Evolutionary conservation across 2,329 filamentous ascomycete genomes (phyloP).

Genomic region (Tolypocladium ovalisporum): DNA sequence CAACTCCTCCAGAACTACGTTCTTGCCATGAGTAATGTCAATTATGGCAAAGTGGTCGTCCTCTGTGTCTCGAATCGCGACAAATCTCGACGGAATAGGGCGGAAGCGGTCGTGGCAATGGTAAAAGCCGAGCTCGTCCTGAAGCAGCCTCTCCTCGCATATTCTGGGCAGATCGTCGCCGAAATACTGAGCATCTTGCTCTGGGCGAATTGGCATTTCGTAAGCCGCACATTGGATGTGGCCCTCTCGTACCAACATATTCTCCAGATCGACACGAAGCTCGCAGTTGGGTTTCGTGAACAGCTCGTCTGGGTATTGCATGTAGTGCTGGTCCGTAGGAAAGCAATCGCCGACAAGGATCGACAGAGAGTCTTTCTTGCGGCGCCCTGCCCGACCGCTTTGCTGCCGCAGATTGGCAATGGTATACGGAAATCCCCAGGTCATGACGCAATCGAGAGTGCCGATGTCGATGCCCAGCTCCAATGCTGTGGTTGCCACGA

Average conservation of each 20-base stretch:
- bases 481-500: conserved; percentile 85
- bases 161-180: conserved; percentile 61
- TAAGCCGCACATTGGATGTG: conserved; percentile 93
- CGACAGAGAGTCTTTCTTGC: conserved; percentile 88
- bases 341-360: conserved; percentile 84
- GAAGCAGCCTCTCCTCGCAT: conserved; percentile 61
- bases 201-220: conserved; percentile 83
- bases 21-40: conserved; percentile 72
- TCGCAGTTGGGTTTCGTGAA: conserved; percentile 86
- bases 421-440: conserved; percentile 88
- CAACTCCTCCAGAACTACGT: conserved; percentile 86
- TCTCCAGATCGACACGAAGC: conserved; percentile 83
- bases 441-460: conserved; percentile 84
- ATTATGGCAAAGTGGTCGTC: conserved; percentile 93
- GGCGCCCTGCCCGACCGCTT: conserved; percentile 79
- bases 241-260: conserved; percentile 83
- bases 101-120: conserved; percentile 85
- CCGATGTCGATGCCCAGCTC: conserved; percentile 95
- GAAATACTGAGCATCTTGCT: conserved; percentile 69
- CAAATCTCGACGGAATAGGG: conserved; percentile 69
- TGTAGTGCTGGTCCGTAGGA: conserved; percentile 89
- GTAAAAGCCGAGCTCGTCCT: conserved; percentile 71
- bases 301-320: conserved; percentile 90
- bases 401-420: conserved; percentile 93
- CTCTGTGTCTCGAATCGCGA: conserved; percentile 78